Base-by-base conservation (phyloP, 2,329 filamentous ascomycete genomes). In the Lasiodiplodia theobromae region DNA sequence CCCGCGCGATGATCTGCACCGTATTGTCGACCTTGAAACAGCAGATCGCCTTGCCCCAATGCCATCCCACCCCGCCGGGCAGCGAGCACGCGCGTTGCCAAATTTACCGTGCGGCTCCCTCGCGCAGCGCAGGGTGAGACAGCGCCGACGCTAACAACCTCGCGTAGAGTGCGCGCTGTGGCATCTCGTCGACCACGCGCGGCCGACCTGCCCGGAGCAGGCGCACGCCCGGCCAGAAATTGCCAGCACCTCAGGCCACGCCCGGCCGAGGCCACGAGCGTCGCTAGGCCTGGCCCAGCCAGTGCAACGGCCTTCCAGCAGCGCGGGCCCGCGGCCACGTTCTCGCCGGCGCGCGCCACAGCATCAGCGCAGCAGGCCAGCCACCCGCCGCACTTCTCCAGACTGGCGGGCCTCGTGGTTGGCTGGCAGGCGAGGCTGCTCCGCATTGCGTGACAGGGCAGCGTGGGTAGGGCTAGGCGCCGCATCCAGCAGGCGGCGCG, bases 121-220 rank as follows among this genome's bases (percentile, higher is more conserved):
- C 56, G 56, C 37, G 56, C 56, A 23, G 56, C 37, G 54, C 34
- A 63, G 40, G 58, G 40, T 63, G 58, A 51, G 58, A 60, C 57
- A 60, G 57, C 57, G 58, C 58, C 58, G 58, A 63, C 58, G 58
- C 58, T 63, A 63, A 51, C 58, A 63, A 40, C 40, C 40, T 63
- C 58, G 58, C 58, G 40, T 63, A 49, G 40, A 49, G 40, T 63
- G 40, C 16, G 38, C 34, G 21, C n/a, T 44, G 25, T 5, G 52
- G 25, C 53, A 18, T 37, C 57, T 40, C 16, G 54, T 21, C 54
- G 14, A 37, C 54, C 34, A 58, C n/a, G 12, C n/a, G 34, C 58
- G 40, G 40, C 57, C 57, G 57, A 47, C 57, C 57, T 60, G 57
- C 57, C 57, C 57, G 57, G 37, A 28, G 31, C 57, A 47, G 57